Evolutionary conservation across 768 basidiomycete genomes (phyloP), one percentile per base, ranked within the genome.

Genomic region (Russula brevipes): DNA sequence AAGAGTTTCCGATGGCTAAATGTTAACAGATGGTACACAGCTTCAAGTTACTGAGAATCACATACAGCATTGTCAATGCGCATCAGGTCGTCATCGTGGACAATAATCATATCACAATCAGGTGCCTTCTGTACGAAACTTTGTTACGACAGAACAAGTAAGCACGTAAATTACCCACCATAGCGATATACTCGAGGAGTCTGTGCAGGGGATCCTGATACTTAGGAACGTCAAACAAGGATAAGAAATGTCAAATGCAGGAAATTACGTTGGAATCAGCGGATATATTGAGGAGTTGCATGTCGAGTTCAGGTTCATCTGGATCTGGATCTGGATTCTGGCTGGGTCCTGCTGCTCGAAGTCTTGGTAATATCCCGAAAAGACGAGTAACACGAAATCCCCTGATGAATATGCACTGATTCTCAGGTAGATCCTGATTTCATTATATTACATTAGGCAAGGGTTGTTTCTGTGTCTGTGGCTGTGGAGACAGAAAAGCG

Each of bases 1-100:
- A 30, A 58, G 30, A 12, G 16, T 33, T 12, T 41, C 47, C 24
- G 41, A 10, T 2, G 57, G 41, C 24, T 58, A 10, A 17, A 31
- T 30, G 10, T 31, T 44, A 31, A 55, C 4, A 17, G 5, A 16
- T 16, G 11, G 14, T 19, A 16, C 1, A 1, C 19, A 7, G 31
- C 1, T 2, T n/a, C n/a, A n/a, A n/a, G n/a, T n/a, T 9, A 41
- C 14, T 10, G n/a, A 57, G 3, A 5, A 16, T 24, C 11, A 41
- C 47, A 19, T 41, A 51, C 49, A 31, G 3, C 9, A 33, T 30
- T 11, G 6, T 17, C 42, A 4, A 56, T 44, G 42, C 1, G 31
- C 17, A n/a, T 44, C 31, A 56, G 30, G 54, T 56, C 54, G 17
- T 54, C 54, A 10, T 54, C 54, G 42, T 54, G 46, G 35, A 39